These are phyloP conservation scores for Penicillium soppii DNA, from an alignment of 495 filamentous ascomycete species.

Conservation along the genomic window DNA sequence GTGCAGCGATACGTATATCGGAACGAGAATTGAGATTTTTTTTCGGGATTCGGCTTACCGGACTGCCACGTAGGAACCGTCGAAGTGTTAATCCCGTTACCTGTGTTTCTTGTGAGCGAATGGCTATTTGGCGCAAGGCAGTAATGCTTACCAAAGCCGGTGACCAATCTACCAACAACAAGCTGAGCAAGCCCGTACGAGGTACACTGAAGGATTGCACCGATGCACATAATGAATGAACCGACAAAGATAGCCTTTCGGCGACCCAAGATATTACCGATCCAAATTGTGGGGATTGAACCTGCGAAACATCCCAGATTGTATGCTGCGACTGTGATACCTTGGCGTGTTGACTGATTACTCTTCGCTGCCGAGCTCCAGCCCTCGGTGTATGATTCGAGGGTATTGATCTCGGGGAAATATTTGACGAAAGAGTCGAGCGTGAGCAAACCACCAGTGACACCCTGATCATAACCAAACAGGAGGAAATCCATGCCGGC, in stretches of 20 bases:
- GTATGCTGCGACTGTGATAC: conserved; percentile 64
- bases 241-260: conserved; percentile 57
- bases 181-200: conserved; percentile 62
- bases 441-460: conserved; percentile 60
- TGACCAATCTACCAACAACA: conserved; percentile 62
- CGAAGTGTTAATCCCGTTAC: conserved; percentile 62
- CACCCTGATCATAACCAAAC: conserved; percentile 59
- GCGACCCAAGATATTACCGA: conserved; percentile 59
- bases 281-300: conserved; percentile 55
- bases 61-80: conserved; percentile 79
- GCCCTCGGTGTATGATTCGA: conserved; percentile 21
- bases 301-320: conserved; percentile 66
- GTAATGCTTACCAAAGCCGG: conserved; percentile 51
- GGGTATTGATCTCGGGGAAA: conserved; percentile 58
- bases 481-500: conserved; percentile 71
- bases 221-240: conserved; percentile 58
- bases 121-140: too few species aligned
- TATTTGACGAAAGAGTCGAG: conserved; percentile 51
- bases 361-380: conserved; percentile 29
- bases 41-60: not conserved
- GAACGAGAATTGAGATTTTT: not conserved
- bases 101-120: conserved; percentile 2
- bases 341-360: conserved; percentile 55
- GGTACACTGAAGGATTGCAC: conserved; percentile 61
- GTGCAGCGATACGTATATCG: not conserved